A percentile compares a stretch with the other conserved stretches of the same genome.
Conservation (phyloP, 129 eudicot genomes). For the Apium graveolens region DNA sequence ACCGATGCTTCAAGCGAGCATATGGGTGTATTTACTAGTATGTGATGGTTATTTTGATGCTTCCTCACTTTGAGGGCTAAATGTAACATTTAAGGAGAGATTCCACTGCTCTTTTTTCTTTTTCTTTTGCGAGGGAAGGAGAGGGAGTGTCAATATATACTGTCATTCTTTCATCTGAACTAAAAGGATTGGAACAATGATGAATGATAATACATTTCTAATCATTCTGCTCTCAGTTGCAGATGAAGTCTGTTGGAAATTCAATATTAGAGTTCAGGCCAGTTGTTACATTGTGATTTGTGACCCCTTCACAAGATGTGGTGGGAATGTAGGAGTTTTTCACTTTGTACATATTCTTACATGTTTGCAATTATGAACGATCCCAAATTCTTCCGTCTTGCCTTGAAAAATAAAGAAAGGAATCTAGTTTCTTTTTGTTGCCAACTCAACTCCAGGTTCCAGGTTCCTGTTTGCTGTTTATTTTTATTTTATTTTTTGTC, state of each 20-base stretch:
- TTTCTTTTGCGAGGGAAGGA: not conserved
- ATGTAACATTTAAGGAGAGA: not conserved
- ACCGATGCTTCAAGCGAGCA: constrained; percentile 4
- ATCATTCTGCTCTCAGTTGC: not conserved
- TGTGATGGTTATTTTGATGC: not conserved
- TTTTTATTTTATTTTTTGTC: no score
- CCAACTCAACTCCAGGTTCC: not conserved
- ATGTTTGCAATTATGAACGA: not conserved
- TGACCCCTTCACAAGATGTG: not conserved
- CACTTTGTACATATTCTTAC: not conserved
- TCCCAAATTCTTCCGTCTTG: no score
- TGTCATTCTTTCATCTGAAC: not conserved
- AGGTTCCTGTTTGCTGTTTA: no score
- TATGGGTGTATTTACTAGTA: not conserved
- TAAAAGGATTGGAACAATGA: not conserved
- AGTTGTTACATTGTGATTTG: not conserved
- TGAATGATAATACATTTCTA: not conserved
- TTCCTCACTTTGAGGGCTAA: not conserved
- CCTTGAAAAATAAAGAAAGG: not conserved
- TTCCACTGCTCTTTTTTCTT: constrained; percentile 3
- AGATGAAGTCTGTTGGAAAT: not conserved
- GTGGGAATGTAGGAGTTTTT: not conserved
- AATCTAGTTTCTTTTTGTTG: no score
- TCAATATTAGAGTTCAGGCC: not conserved
- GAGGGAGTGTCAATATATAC: not conserved